Evolutionary conservation across 192 early-diverging fungal species (phyloP).

Genomic region (Funneliformis mosseae): DNA sequence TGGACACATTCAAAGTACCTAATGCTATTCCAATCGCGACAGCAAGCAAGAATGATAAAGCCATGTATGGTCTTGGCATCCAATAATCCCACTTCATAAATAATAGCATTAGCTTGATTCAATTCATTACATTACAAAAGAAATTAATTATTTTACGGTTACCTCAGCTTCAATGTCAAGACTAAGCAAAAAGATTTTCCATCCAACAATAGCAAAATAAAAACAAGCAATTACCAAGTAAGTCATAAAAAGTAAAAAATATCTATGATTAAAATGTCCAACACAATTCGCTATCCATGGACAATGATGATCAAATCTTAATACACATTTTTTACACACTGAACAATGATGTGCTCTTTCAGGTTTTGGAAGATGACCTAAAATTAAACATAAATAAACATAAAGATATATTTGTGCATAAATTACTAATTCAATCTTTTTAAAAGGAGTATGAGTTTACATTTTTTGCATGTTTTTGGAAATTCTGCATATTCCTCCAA

Average conservation of each 20-base stretch:
- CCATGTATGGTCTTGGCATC: slow-evolving; percentile 51
- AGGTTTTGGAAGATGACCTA: slow-evolving; percentile 69
- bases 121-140: not conserved
- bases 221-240: slow-evolving; percentile 52
- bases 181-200: slow-evolving; percentile 50
- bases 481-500: slow-evolving; percentile 50
- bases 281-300: slow-evolving; percentile 86
- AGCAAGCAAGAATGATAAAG: slow-evolving; percentile 54
- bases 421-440: not conserved
- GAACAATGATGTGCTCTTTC: slow-evolving; percentile 83
- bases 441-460: slow-evolving; percentile 22
- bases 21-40: slow-evolving; percentile 57
- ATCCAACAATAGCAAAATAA: slow-evolving; percentile 52
- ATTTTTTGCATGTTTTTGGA: slow-evolving; percentile 44
- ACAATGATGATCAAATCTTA: slow-evolving; percentile 80
- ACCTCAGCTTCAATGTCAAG: slow-evolving; percentile 48
- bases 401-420: not conserved
- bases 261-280: slow-evolving; percentile 74
- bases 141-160: slow-evolving; percentile 4
- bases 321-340: slow-evolving; percentile 71
- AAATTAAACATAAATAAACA: slow-evolving; percentile 17
- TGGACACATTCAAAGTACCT: slow-evolving; percentile 26
- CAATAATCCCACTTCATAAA: slow-evolving; percentile 56
- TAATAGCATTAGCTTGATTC: not conserved
- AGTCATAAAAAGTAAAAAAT: slow-evolving; percentile 73